Percentiles rank a stretch among this genome's conserved stretches.
These are phyloP conservation scores for Beauveria australis DNA, from an alignment of 2,329 filamentous ascomycete genomes.

Conservation along the genomic window DNA sequence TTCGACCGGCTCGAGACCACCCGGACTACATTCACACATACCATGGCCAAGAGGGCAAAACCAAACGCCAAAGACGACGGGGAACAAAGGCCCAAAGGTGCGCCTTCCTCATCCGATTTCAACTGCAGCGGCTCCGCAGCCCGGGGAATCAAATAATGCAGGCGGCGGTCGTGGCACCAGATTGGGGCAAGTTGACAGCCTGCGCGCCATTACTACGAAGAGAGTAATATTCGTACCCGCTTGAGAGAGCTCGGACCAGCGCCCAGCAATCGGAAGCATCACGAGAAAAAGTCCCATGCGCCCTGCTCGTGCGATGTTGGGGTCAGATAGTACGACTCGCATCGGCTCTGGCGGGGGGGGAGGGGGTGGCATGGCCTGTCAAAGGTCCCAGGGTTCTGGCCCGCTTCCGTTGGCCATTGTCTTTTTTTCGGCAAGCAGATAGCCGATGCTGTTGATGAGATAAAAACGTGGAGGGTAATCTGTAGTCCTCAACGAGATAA, in stretches of 20 bases:
- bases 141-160: not conserved
- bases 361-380: not conserved
- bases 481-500: not conserved
- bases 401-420: not conserved
- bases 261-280: not conserved
- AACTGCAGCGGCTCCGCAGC: not conserved
- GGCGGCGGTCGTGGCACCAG: not conserved
- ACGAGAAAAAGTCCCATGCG: not conserved
- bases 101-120: conserved; percentile 1
- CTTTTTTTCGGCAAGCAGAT: not conserved
- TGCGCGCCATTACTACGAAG: conserved; percentile 7
- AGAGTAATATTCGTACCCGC: conserved; percentile 9
- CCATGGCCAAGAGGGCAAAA: not conserved
- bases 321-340: not conserved
- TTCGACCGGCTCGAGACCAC: not conserved
- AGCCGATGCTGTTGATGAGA: not conserved
- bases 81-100: not conserved
- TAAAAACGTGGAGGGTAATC: not conserved
- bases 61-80: no score
- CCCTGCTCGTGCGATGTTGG: not conserved
- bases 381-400: not conserved
- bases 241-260: conserved; percentile 1
- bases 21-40: not conserved
- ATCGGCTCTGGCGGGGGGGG: not conserved
- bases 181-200: not conserved